These are phyloP conservation scores for Capsicum rhomboideum DNA, from an alignment of 257 asterid genomes.

Conservation along the genomic window DNA sequence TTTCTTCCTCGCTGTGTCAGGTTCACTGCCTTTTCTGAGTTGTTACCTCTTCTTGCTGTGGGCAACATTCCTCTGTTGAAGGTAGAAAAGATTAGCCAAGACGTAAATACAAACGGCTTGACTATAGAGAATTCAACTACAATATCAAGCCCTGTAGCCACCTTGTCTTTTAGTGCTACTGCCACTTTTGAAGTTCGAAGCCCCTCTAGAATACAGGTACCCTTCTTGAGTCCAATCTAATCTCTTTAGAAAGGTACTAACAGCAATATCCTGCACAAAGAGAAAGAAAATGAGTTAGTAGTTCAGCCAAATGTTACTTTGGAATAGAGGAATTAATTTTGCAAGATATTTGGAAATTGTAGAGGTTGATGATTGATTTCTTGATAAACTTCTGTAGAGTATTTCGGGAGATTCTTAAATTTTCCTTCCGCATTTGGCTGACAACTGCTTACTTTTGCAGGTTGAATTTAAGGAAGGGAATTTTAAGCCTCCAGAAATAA, in stretches of 20 bases:
- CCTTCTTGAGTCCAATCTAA: not conserved
- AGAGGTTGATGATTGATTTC: not conserved
- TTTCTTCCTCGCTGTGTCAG: conserved; percentile 34
- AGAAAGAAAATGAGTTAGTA: not conserved
- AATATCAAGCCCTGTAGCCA: conserved; percentile 60
- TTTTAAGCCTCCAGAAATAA: conserved; percentile 81
- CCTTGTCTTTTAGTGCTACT: conserved; percentile 64
- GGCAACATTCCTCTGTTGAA: conserved; percentile 65
- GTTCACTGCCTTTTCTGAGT: conserved; percentile 90
- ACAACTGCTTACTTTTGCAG: conserved; percentile 21
- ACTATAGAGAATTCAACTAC: conserved; percentile 64
- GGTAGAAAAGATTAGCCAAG: conserved; percentile 80
- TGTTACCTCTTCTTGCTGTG: conserved; percentile 86
- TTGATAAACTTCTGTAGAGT: not conserved
- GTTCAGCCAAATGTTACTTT: not conserved
- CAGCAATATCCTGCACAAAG: not conserved
- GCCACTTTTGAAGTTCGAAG: conserved; percentile 79
- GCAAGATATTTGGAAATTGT: not conserved
- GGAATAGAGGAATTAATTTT: not conserved
- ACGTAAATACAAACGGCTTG: conserved; percentile 50
- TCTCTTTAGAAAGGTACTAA: not conserved
- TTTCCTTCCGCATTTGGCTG: not conserved
- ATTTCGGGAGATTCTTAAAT: not conserved
- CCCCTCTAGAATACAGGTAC: conserved; percentile 85
- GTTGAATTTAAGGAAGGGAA: conserved; percentile 86